Base-by-base conservation (phyloP, 306 rosid genomes). In the Vigna reflexopilosa region DNA sequence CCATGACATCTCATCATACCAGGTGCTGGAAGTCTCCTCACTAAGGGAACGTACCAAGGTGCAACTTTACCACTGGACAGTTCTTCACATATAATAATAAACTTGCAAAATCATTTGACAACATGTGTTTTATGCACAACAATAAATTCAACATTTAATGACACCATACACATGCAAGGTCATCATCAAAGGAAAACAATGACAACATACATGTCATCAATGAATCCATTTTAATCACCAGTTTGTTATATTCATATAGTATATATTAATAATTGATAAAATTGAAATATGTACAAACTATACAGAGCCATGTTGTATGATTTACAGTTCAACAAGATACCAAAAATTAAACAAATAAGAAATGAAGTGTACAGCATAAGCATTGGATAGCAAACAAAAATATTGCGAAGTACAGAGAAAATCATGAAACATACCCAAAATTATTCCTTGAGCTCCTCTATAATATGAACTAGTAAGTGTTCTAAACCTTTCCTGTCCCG, bases 401-500 rank as follows among this genome's bases (percentile, higher is more conserved):
- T 11, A 26, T 45, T 48, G 40, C 16, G 1, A 32, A 28, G 65
- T 54, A 59, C 56, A 47, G 17, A 69, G 61, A 79, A 68, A 68
- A 74, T 45, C 26, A 72, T 24, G 44, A 70, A 34, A 12, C 85
- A 63, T 90, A 93, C 96, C 96, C 93, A 93, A 82, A 38, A 93
- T 89, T 67, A 93, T 87, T 71, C 96, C 96, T 85, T 93, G 96
- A 78, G 96, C 98, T 57, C 96, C 98, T 83, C 98, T 87, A 81
- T 93, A 93, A 62, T 93, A 93, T 52, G 98, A 93, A 80, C 98
- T 86, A 9, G 98, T 93, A 28, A 91, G 88, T 34, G 94, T 93
- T 80, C 98, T 86, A 75, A 93, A 93, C 77, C 94, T 88, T 86
- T 93, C 98, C 72, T 93, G 96, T 59, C 98, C 98, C 81, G 98